These are phyloP conservation scores for Domatiomyces globalis DNA, from an alignment of 2,329 filamentous ascomycete genomes.

Conservation along the genomic window DNA sequence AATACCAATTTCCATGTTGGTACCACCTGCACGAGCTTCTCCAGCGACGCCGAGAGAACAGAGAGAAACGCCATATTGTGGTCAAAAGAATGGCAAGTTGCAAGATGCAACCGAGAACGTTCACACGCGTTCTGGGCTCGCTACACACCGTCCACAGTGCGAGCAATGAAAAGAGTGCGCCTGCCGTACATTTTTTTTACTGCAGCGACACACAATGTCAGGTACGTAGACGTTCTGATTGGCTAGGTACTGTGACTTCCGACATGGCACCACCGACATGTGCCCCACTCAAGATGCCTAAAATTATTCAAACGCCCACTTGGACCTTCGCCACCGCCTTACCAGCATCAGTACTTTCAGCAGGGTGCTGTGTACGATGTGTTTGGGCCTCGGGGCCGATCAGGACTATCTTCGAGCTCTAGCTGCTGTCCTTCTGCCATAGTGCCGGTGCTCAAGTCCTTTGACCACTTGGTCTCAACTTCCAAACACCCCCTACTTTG, in stretches of 20 bases:
- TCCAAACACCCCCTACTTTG: no score
- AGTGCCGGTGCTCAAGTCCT: background rate
- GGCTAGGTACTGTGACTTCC: background rate
- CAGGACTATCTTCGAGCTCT: background rate
- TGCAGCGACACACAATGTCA: background rate
- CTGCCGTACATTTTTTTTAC: background rate
- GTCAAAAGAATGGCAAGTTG: background rate
- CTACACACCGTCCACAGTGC: background rate
- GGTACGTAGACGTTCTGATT: background rate
- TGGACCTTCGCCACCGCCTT: no score
- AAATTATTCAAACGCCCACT: no score
- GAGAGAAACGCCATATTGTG: constrained; percentile 38
- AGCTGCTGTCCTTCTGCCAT: background rate
- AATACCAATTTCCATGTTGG: constrained; percentile 33
- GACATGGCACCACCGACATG: background rate
- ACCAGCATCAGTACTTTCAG: no score
- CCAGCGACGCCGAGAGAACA: constrained; percentile 31
- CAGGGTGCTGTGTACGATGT: no score
- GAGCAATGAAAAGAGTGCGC: background rate
- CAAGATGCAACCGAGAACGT: background rate
- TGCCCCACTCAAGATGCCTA: background rate
- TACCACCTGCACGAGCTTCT: constrained; percentile 33
- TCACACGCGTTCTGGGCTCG: background rate
- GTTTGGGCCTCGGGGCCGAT: no score
- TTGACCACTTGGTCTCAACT: background rate